Evolutionary conservation across 2,329 filamentous ascomycete genomes (phyloP).

Genomic region (Hymenotorrendiella dingleyae): DNA sequence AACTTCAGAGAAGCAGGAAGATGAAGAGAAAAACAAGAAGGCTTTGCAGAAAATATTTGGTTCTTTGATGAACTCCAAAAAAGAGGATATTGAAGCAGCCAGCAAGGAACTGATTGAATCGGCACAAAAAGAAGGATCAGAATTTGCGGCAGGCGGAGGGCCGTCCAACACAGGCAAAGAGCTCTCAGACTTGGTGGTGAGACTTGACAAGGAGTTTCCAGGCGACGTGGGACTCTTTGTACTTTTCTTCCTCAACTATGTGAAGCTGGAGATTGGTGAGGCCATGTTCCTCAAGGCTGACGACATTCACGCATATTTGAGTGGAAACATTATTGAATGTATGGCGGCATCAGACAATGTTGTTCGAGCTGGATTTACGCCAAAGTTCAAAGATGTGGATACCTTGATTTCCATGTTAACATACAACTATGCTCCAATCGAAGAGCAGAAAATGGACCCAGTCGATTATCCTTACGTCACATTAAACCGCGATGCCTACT

Average conservation of each 20-base stretch:
- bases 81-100: constrained; percentile 58
- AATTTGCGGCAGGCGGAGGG: constrained; percentile 71
- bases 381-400: constrained; percentile 94
- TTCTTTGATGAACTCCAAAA: constrained; percentile 71
- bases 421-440: constrained; percentile 90
- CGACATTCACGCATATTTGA: constrained; percentile 93
- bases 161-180: constrained; percentile 62
- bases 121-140: constrained; percentile 59
- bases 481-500: constrained; percentile 77
- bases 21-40: constrained; percentile 63
- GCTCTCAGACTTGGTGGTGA: constrained; percentile 68
- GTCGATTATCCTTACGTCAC: constrained; percentile 80
- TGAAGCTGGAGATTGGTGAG: constrained; percentile 80
- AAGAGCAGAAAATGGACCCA: constrained; percentile 88
- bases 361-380: constrained; percentile 92
- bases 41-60: constrained; percentile 71
- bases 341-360: constrained; percentile 99
- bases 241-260: constrained; percentile 94
- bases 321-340: constrained; percentile 94
- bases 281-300: constrained; percentile 95
- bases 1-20: constrained; percentile 31
- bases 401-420: constrained; percentile 89
- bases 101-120: constrained; percentile 64
- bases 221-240: constrained; percentile 90
- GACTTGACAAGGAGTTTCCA: constrained; percentile 80